These are phyloP conservation scores for Polytrichum formosum DNA, from an alignment of 225 moss, liverwort and hornwort species.

Conservation along the genomic window DNA sequence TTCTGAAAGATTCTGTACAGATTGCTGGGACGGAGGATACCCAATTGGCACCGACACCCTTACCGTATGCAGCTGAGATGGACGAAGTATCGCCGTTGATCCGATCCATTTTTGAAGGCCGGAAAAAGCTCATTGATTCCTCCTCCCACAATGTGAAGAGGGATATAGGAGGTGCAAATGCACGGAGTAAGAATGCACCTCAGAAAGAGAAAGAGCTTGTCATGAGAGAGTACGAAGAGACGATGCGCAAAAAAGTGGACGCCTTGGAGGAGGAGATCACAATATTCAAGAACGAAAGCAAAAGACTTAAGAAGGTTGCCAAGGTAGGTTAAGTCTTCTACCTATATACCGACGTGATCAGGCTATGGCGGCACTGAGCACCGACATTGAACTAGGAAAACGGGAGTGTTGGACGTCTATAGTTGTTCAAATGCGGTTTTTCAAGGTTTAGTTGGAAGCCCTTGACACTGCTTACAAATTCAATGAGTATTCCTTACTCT, in stretches of 20 bases:
- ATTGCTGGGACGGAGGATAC: slow-evolving; percentile 11
- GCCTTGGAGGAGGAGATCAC: slow-evolving; percentile 47
- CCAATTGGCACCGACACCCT: slow-evolving; percentile 3
- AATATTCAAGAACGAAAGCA: slow-evolving; percentile 45
- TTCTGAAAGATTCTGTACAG: slow-evolving; percentile 20
- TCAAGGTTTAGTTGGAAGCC: background rate
- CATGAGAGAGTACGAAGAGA: slow-evolving; percentile 25
- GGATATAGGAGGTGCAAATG: slow-evolving; percentile 8
- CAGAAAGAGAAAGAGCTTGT: slow-evolving; percentile 10
- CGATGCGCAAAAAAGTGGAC: slow-evolving; percentile 33
- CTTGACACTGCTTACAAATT: background rate
- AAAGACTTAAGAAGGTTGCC: slow-evolving; percentile 36
- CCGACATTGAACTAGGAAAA: background rate
- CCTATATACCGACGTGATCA: background rate
- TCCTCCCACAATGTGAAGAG: slow-evolving; percentile 17
- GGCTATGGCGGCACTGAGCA: background rate
- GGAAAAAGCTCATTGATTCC: slow-evolving; percentile 20
- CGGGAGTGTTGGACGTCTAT: background rate
- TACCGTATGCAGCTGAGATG: slow-evolving; percentile 14
- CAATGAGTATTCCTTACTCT: background rate
- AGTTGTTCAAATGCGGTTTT: background rate
- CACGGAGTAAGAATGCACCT: slow-evolving; percentile 8
- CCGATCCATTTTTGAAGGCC: slow-evolving; percentile 44
- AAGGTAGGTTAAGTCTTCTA: slow-evolving; percentile 19
- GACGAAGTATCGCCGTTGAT: slow-evolving; percentile 39